Evolutionary conservation across 192 early-diverging fungal species (phyloP), one percentile per base, ranked within the genome.

Genomic region (Allomyces macrogynus): DNA sequence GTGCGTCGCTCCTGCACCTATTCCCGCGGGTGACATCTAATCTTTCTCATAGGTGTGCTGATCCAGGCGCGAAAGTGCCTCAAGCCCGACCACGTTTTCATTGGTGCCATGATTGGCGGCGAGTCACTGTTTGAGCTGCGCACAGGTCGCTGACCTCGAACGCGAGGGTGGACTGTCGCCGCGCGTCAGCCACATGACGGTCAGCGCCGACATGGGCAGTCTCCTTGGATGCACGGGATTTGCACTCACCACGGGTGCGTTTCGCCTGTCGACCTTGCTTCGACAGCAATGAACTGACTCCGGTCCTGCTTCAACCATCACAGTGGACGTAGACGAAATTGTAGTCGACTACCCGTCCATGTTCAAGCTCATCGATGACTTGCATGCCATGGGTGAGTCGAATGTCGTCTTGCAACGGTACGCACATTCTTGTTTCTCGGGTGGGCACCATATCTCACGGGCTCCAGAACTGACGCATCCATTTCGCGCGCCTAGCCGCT

Each of bases 111-210:
- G 84, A 81, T 93, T 76, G 92, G 94, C 43, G 91, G 90, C 7
- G 94, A 97, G 66, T 92, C 92, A n/a, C 75, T 97, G 24, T 97
- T 88, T 81, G 94, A 97, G 73, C 77, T 97, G n/a, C 71, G 85
- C 65, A 89, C 94, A 95, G 70, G 72, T 97, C 64, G 90, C 91
- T 1, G 91, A 97, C 69, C 68, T 80, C n/a, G 94, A 97, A 73
- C 79, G 94, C 10, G 87, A 86, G 65, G 85, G 90, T 10, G 94
- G 94, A 5, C 80, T 97, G 44, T 84, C 89, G 10, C 87, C 92
- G 0, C 85, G 93, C 44, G 80, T 94, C 22, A 91, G 89, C 10
- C 94, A 92, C 2, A 84, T 97, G 85, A 86, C 89, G 68, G 84
- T 88, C 57, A 75, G 85, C 12, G 70, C 81, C 23, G 93, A 96